Conservation (phyloP, 306 rosid genomes). For the Malus sieversii region DNA sequence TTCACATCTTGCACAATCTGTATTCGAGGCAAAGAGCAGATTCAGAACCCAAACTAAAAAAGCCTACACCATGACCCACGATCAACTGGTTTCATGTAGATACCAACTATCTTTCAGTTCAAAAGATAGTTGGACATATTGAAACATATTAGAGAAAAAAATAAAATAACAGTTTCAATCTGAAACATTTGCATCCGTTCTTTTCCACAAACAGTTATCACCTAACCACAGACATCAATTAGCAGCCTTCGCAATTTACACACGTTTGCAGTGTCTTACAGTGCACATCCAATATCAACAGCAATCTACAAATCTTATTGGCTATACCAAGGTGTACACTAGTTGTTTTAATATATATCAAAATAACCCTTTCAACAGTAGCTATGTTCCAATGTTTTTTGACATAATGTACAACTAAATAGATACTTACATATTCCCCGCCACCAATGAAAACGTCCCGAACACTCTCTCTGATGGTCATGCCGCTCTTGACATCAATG, state of each 20-base stretch:
- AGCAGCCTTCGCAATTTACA: background rate
- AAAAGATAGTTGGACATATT: background rate
- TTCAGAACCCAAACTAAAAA: background rate
- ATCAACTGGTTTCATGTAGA: background rate
- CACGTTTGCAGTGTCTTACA: background rate
- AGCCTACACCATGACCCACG: background rate
- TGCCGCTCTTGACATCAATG: conserved; percentile 57
- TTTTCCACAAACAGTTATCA: background rate
- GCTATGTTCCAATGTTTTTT: background rate
- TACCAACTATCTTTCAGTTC: background rate
- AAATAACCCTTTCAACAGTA: background rate
- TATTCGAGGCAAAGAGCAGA: conserved; percentile 12
- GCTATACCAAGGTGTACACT: background rate
- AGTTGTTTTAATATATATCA: background rate
- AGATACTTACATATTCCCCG: conserved; percentile 79
- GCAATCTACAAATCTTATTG: background rate
- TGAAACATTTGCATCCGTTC: background rate
- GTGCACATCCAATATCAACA: background rate
- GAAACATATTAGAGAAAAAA: background rate
- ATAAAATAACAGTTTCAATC: background rate
- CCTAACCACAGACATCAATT: background rate
- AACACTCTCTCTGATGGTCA: conserved; percentile 92
- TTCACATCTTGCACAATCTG: conserved; percentile 90
- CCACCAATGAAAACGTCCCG: conserved; percentile 92
- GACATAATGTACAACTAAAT: background rate